Base-by-base conservation (phyloP, 75 land plant genomes). In the Picea glauca region DNA sequence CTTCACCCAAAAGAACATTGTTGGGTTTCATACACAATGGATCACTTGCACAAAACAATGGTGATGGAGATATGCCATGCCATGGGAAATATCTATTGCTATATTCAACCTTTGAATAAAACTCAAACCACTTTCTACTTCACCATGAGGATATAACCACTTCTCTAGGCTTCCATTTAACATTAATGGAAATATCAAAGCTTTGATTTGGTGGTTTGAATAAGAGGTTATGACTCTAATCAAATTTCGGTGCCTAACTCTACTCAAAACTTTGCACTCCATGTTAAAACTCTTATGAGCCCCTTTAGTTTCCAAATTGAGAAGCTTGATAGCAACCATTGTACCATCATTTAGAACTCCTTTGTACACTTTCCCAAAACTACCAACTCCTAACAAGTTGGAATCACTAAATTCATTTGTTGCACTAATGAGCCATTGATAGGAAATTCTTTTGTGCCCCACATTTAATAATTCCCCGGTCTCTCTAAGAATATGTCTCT, bases 121-220 rank as follows among this genome's bases (percentile, higher is more conserved):
- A 15, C 77, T 74, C 86, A 87, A 85, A 54, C 78, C 80, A 14
- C 76, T 70, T 5, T 62, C 66, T 13, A 83, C 85, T 13, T 15
- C 58, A 0, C 18, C 78, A 1, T 72, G 26, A 1, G 77, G 78
- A 74, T 91, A 86, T 79, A 91, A 80, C 7, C 82, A 56, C 2
- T 58, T 78, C 9, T 88, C 92, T 72, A 94, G 73, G 80, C 87
- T 87, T 5, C 97, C 97, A 38, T 92, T 90, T 13, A 88, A 86
- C 97, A 94, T 92, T 84, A 81, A 94, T 59, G 92, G 88, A 56
- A 92, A 77, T 12, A 90, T 87, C 18, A 94, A 58, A 65, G 97
- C 97, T 72, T 88, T 91, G 17, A 92, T 35, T 43, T 84, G 31
- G 57, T 13, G 60, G 33, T 61, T 0, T 77, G 3, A 35, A 35